These are phyloP conservation scores for Fraxinus platypoda DNA, from an alignment of 305 asterid genomes.

Conservation along the genomic window DNA sequence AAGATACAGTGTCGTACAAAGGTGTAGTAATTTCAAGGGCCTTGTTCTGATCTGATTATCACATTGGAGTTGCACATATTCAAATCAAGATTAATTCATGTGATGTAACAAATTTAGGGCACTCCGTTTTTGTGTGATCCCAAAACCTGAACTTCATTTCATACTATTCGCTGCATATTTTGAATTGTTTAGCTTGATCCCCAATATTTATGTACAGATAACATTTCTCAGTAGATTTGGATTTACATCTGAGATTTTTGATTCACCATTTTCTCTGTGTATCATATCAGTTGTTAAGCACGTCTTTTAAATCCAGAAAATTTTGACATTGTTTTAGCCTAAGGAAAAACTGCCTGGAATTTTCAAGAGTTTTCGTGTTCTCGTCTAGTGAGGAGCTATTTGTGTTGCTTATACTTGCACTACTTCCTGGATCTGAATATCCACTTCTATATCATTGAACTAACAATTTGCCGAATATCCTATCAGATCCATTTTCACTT, in stretches of 20 bases:
- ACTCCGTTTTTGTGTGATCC: background rate
- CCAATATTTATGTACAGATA: background rate
- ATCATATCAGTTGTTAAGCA: background rate
- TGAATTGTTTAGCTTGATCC: background rate
- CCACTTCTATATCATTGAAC: slow-evolving; percentile 74
- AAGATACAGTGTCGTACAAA: background rate
- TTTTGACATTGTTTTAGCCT: background rate
- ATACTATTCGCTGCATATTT: background rate
- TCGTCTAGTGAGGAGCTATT: too few species aligned
- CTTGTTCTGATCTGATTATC: background rate
- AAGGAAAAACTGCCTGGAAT: background rate
- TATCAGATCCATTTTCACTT: slow-evolving; percentile 58
- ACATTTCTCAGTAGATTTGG: background rate
- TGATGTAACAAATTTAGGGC: background rate
- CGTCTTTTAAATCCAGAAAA: background rate
- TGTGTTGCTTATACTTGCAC: background rate
- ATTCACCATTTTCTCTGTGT: background rate
- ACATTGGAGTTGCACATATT: background rate
- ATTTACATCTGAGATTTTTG: background rate
- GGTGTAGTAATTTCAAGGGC: background rate
- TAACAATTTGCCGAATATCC: slow-evolving; percentile 53
- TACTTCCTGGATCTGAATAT: slow-evolving; percentile 69
- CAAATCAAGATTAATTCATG: background rate
- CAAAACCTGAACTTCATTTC: background rate
- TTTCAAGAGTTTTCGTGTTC: too few species aligned